Evolutionary conservation across 2,329 filamentous ascomycete genomes (phyloP).

Genomic region (Capronia coronata): DNA sequence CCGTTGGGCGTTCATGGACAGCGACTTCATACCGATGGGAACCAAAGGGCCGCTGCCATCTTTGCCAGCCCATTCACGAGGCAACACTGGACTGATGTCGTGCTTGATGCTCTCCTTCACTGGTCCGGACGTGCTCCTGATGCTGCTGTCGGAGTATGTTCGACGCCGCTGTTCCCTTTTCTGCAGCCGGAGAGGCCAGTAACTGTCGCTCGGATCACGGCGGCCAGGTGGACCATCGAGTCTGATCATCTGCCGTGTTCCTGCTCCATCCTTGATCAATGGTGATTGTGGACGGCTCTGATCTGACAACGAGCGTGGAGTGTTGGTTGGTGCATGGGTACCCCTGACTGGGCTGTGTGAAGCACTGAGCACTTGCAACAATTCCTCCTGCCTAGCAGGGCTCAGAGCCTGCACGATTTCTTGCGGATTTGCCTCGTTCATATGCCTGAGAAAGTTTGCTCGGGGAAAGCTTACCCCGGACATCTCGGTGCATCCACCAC

Average conservation of each 20-base stretch:
- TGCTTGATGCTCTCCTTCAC: constrained; percentile 4
- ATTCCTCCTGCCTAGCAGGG: constrained; percentile 16
- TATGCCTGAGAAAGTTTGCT: constrained; percentile 32
- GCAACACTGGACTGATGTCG: constrained; percentile 7
- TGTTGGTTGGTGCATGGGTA: constrained; percentile 20
- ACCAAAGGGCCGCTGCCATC: neutral
- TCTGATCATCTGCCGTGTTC: neutral
- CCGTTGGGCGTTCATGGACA: constrained; percentile 10
- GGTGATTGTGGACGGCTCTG: constrained; percentile 3
- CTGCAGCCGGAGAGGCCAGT: constrained; percentile 1
- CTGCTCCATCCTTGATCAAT: neutral
- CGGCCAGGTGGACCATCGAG: constrained; percentile 1
- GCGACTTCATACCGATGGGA: constrained; percentile 5
- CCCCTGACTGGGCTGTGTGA: constrained; percentile 28
- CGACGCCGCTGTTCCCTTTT: constrained; percentile 8
- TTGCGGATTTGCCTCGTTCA: constrained; percentile 37
- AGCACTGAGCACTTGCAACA: constrained; percentile 37
- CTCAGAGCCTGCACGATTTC: constrained; percentile 26
- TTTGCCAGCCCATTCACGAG: constrained; percentile 1
- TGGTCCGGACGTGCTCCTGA: constrained; percentile 3
- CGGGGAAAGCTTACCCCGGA: constrained; percentile 36
- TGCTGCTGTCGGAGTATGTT: constrained; percentile 8
- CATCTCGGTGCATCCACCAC: constrained; percentile 38
- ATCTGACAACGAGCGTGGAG: constrained; percentile 13
- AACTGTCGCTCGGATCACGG: neutral